Evolutionary conservation across 768 basidiomycete genomes (phyloP), one percentile per base, ranked within the genome.

Genomic region (Dioszegia hungarica): DNA sequence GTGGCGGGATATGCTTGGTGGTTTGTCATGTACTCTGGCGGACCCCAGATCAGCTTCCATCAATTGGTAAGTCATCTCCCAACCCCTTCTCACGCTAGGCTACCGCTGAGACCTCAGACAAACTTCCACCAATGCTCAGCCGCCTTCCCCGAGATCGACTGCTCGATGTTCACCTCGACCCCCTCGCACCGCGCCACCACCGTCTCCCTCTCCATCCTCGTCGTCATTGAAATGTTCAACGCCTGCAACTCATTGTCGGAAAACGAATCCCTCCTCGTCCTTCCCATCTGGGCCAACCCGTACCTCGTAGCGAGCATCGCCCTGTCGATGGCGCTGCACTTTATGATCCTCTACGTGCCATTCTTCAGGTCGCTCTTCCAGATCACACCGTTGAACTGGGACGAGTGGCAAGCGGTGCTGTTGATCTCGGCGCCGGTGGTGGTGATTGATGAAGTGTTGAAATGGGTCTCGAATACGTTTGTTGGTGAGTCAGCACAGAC

Each of bases 1-100:
- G 94, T 99, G 24, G 90, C 88, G 64, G 94, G 93, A 45, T 99
- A 99, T 71, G 94, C 91, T 0, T 99, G 94, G 94, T 98, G 94
- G 94, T 99, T 99, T 79, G 80, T 94, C 69, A 88, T 85, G 76
- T 97, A 97, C 75, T 69, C 81, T 15, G 87, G 82, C 43, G 94
- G 94, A 0, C 94, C 94, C 4, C 90, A 92, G 71, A 97, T 99
- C 69, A 82, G 88, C 2, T 97, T 88, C 81, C 80, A 89, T 70
- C 90, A 99, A 77, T 79, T 99, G 60, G 93, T 95, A 67, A 71
- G 89, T 82, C 25, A n/a, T 17, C 19, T 31, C 12, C 47, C 17
- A 25, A 47, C 4, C 33, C 36, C 37, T 25, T 33, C 41, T 38
- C 4, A 11, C 49, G n/a, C 29, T 34, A 20, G 14, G 50, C 45